phyloP scores from a whole-genome alignment of 495 filamentous ascomycete genomes.

The Tuber magnatum region DNA sequence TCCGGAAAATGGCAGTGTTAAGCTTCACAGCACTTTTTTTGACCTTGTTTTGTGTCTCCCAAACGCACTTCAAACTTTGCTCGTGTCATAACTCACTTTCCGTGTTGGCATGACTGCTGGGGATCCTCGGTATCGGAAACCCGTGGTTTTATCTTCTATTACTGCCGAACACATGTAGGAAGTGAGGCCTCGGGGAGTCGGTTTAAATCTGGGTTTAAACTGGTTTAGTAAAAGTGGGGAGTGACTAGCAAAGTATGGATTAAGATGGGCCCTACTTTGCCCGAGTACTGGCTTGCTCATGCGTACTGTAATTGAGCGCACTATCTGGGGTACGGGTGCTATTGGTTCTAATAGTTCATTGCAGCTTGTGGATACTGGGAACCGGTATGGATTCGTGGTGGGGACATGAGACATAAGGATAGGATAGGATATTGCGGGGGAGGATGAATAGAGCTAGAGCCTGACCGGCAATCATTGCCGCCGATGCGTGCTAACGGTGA shows the following conservation, averaged over 20 bases:
- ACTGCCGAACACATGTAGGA: too few relatives aligned
- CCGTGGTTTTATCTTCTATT: too few relatives aligned
- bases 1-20: too few relatives aligned
- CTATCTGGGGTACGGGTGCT: neutral
- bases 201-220: neutral
- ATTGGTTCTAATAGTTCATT: neutral
- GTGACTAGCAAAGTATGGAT: neutral
- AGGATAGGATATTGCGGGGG: neutral
- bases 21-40: too few relatives aligned
- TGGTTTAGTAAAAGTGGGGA: neutral
- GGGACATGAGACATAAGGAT: neutral
- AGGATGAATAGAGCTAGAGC: neutral
- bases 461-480: neutral
- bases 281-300: neutral
- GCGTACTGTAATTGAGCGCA: neutral
- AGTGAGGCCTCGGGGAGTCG: too few relatives aligned
- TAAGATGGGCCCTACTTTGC: neutral
- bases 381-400: neutral
- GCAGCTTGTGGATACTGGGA: neutral
- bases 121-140: too few relatives aligned
- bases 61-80: too few relatives aligned
- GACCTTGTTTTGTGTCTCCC: too few relatives aligned
- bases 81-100: too few relatives aligned
- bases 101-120: too few relatives aligned
- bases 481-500: neutral